Conservation (phyloP, 2,329 filamentous ascomycete genomes). For the Blumeriella jaapii region DNA sequence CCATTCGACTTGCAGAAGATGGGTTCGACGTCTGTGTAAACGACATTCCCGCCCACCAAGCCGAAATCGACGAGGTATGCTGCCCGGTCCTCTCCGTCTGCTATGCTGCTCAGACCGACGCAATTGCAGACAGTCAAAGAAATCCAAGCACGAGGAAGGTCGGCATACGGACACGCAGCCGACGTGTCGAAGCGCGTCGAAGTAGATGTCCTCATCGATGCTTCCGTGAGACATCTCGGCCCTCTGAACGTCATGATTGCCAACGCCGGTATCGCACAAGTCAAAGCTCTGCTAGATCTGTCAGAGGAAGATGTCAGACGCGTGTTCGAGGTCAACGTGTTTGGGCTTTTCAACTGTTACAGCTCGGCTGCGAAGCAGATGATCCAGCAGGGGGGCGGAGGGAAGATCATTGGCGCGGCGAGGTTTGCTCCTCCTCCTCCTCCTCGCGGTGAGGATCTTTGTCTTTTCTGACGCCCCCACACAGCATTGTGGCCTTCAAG, state of each 20-base stretch:
- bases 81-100: conserved; percentile 18
- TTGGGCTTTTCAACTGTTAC: conserved; percentile 55
- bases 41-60: conserved; percentile 42
- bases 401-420: conserved; percentile 23
- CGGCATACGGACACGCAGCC: conserved; percentile 42
- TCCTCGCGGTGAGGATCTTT: background rate
- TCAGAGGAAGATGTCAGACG: conserved; percentile 25
- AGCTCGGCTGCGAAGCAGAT: conserved; percentile 51
- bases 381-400: conserved; percentile 44
- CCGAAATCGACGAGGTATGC: conserved; percentile 38
- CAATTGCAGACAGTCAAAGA: conserved; percentile 33
- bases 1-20: conserved; percentile 49
- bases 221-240: conserved; percentile 20
- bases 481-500: conserved; percentile 45
- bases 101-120: background rate
- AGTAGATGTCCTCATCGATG: conserved; percentile 22
- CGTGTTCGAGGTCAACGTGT: conserved; percentile 55
- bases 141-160: conserved; percentile 39
- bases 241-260: conserved; percentile 25
- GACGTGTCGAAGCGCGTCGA: conserved; percentile 38
- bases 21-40: conserved; percentile 58
- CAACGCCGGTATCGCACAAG: conserved; percentile 25
- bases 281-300: conserved; percentile 21
- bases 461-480: conserved; percentile 16
- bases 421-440: conserved; percentile 17